phyloP scores from a whole-genome alignment of 2,329 filamentous ascomycete genomes.

The Volutella citrinella region DNA sequence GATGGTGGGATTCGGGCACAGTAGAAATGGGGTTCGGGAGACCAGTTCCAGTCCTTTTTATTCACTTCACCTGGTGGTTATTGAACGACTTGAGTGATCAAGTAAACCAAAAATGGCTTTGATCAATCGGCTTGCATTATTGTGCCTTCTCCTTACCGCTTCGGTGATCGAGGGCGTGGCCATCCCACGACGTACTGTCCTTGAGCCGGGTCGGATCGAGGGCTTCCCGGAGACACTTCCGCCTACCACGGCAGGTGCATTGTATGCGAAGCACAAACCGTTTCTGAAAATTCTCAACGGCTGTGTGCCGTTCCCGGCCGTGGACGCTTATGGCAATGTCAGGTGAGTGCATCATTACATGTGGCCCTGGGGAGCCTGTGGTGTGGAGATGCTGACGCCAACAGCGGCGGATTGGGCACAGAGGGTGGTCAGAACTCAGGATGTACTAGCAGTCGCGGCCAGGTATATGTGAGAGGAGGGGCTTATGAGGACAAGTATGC shows the following conservation, averaged over 20 bases:
- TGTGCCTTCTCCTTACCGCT: conserved; percentile 14
- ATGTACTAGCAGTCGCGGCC: conserved; percentile 34
- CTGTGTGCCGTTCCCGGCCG: conserved; percentile 62
- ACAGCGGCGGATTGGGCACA: conserved; percentile 32
- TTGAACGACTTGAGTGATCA: too few relatives aligned
- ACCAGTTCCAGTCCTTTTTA: too few relatives aligned
- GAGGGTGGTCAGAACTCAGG: conserved; percentile 27
- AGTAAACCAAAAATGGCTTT: conserved; percentile 21
- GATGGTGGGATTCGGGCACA: too few relatives aligned
- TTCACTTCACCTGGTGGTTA: neutral
- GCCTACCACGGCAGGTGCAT: conserved; percentile 21
- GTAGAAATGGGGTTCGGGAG: too few relatives aligned
- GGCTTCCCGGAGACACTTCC: conserved; percentile 31
- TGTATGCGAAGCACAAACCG: conserved; percentile 35
- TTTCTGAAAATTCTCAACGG: conserved; percentile 49
- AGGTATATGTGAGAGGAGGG: conserved; percentile 36
- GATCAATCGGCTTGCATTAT: conserved; percentile 16
- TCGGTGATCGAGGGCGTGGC: conserved; percentile 21
- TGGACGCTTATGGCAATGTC: conserved; percentile 55
- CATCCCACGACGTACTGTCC: conserved; percentile 26
- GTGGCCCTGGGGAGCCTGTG: too few relatives aligned
- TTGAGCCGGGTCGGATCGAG: conserved; percentile 30
- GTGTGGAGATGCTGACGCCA: neutral
- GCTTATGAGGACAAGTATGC: conserved; percentile 31
- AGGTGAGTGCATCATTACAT: conserved; percentile 22